Percentiles rank a stretch among this genome's conserved stretches.
Conservation (phyloP, 768 basidiomycete species). For the Mycena belliarum region DNA sequence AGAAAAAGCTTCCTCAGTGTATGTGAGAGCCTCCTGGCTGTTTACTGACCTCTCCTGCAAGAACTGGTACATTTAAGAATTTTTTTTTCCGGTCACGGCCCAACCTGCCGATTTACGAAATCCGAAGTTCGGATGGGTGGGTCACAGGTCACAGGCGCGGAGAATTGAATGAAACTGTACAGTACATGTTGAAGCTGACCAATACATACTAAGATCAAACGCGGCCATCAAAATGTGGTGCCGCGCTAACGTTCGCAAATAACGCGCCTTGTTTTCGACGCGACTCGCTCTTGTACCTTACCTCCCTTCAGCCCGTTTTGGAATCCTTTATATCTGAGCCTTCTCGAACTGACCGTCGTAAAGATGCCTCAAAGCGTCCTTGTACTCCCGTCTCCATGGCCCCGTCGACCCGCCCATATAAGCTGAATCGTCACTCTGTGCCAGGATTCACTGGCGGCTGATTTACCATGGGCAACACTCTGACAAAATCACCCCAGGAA, state of each 20-base stretch:
- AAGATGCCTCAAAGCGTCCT: not conserved
- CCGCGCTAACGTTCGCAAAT: not conserved
- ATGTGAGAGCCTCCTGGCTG: too few relatives aligned
- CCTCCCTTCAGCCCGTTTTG: slow-evolving; percentile 4
- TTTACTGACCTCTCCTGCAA: too few relatives aligned
- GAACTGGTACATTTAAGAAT: too few relatives aligned
- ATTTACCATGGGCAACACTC: slow-evolving; percentile 15
- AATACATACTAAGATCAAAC: too few relatives aligned
- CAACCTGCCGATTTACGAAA: too few relatives aligned
- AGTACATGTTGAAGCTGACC: too few relatives aligned
- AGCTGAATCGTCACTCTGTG: not conserved
- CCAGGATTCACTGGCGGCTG: not conserved
- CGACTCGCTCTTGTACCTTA: slow-evolving; percentile 5
- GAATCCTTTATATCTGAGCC: slow-evolving; percentile 2
- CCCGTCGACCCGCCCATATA: not conserved
- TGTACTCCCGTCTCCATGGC: slow-evolving; percentile 10
- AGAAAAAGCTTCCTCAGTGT: too few relatives aligned
- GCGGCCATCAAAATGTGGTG: too few relatives aligned
- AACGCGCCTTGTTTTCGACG: slow-evolving; percentile 10
- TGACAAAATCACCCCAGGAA: slow-evolving; percentile 20
- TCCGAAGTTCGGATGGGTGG: too few relatives aligned
- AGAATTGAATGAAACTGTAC: too few relatives aligned
- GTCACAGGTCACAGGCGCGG: too few relatives aligned
- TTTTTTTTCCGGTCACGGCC: too few relatives aligned
- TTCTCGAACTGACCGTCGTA: not conserved